Evolutionary conservation across 345 rosid genomes (phyloP).

Genomic region (Dimocarpus longan): DNA sequence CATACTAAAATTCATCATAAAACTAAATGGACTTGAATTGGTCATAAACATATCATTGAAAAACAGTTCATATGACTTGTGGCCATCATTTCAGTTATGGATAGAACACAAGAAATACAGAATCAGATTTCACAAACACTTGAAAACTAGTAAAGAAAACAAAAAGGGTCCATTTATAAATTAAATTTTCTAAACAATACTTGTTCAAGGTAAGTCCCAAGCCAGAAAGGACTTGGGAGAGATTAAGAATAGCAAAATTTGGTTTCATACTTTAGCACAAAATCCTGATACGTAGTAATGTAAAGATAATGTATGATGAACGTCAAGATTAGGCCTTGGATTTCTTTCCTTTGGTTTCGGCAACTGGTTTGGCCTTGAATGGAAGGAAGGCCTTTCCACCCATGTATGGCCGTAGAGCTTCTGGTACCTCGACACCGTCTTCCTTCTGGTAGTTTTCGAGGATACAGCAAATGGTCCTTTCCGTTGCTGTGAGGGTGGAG

Average conservation of each 20-base stretch:
- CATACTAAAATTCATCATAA: no score
- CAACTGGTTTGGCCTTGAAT: conserved; percentile 65
- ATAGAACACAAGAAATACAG: neutral
- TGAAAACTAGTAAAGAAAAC: no score
- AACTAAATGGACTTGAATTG: no score
- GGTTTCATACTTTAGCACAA: neutral
- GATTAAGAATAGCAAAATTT: neutral
- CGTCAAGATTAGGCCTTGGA: conserved; percentile 36
- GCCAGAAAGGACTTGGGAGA: neutral
- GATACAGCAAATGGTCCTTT: conserved; percentile 93
- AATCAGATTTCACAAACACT: neutral
- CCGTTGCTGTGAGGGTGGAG: conserved; percentile 92
- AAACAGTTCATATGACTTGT: no score
- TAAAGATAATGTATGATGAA: neutral
- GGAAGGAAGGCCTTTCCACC: conserved; percentile 75
- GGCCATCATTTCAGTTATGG: no score
- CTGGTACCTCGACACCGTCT: conserved; percentile 83
- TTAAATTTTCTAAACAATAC: neutral
- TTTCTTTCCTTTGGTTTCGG: conserved; percentile 51
- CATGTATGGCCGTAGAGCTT: conserved; percentile 62
- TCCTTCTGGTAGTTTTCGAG: conserved; percentile 90
- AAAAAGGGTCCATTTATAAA: neutral
- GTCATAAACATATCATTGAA: no score
- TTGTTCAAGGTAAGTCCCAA: neutral
- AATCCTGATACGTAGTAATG: neutral